A percentile compares a stretch with the other conserved stretches of the same genome.
Evolutionary conservation across 2,329 filamentous ascomycete species (phyloP).

Genomic region (Aspergillus sp.): DNA sequence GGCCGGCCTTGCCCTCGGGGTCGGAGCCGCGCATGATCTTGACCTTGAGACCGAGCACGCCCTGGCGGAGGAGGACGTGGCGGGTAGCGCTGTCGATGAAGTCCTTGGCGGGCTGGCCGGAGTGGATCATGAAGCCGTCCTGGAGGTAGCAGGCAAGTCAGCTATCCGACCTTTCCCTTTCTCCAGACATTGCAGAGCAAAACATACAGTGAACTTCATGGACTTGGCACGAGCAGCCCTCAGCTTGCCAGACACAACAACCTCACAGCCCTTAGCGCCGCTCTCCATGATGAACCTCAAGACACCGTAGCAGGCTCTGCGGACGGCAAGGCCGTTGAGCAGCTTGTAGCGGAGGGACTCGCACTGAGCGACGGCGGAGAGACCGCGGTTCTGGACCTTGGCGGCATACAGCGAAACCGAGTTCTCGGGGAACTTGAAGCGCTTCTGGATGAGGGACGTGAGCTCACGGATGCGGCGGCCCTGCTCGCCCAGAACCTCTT

Average conservation of each 20-base stretch:
- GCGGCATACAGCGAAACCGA: constrained; percentile 98
- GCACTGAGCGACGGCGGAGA: constrained; percentile 99
- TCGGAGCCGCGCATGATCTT: constrained; percentile 99
- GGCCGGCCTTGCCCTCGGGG: constrained; percentile 97
- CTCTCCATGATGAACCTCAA: constrained; percentile 99
- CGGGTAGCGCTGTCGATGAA: constrained; percentile 98
- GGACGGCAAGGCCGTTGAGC: constrained; percentile 97
- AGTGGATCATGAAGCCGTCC: constrained; percentile 99
- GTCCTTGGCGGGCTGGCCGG: constrained; percentile 97
- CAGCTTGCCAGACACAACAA: constrained; percentile 98
- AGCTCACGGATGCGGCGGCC: constrained; percentile 99
- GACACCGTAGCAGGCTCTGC: constrained; percentile 99
- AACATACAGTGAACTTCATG: constrained; percentile 97
- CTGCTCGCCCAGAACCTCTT: constrained; percentile 99
- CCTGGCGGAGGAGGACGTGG: constrained; percentile 98
- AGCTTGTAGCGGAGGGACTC: constrained; percentile 99
- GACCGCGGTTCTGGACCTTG: constrained; percentile 99
- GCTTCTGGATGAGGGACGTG: constrained; percentile 99
- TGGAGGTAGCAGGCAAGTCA: constrained; percentile 18
- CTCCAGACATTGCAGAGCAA: not conserved
- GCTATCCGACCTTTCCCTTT: not conserved
- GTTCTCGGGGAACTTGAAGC: constrained; percentile 99
- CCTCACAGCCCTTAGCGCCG: constrained; percentile 99
- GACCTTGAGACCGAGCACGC: constrained; percentile 99
- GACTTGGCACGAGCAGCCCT: constrained; percentile 97